Evolutionary conservation across 129 eudicot species (phyloP).

Genomic region (Tagetes patula): DNA sequence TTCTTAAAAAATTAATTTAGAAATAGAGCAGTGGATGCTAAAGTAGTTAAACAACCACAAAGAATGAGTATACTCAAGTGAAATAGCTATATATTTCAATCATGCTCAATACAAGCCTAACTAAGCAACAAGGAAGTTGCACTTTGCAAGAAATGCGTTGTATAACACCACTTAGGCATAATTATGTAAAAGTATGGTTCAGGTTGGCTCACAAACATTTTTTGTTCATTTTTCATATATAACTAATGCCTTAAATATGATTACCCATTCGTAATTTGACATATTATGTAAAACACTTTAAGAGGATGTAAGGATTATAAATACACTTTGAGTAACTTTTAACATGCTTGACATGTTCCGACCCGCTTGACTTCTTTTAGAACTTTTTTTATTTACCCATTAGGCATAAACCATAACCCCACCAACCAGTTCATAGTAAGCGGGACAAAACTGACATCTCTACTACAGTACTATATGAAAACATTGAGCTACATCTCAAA

Average conservation of each 20-base stretch:
- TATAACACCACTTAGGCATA: background rate
- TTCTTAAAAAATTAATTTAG: background rate
- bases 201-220: background rate
- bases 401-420: background rate
- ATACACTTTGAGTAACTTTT: background rate
- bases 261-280: background rate
- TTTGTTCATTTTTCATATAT: background rate
- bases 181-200: background rate
- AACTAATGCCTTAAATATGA: background rate
- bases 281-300: background rate
- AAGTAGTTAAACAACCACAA: background rate
- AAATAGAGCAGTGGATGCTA: too few relatives aligned
- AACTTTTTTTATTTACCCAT: background rate
- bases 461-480: background rate
- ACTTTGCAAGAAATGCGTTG: constrained; percentile 2
- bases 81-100: constrained; percentile 9
- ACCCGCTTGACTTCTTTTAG: background rate
- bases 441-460: constrained; percentile 1
- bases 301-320: background rate
- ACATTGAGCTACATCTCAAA: constrained; percentile 11
- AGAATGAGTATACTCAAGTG: background rate
- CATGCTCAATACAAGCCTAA: constrained; percentile 3
- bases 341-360: background rate
- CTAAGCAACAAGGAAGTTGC: constrained; percentile 17
- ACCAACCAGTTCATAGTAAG: background rate